Conservation (phyloP, 345 rosid genomes). For the Pistacia vera region DNA sequence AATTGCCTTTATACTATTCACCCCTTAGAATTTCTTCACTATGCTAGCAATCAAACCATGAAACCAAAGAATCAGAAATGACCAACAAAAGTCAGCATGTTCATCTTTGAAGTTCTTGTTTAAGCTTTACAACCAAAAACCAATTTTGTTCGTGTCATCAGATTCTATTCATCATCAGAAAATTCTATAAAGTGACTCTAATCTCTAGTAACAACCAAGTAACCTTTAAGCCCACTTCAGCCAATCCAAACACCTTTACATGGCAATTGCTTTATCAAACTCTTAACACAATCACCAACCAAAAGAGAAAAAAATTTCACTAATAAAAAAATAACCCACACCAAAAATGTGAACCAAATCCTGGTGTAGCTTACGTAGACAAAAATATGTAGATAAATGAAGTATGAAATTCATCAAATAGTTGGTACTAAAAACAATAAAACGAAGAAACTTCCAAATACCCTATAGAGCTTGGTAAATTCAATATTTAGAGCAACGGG, state of each 20-base stretch:
- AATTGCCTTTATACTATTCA: background rate
- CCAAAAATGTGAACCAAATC: background rate
- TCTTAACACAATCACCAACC: background rate
- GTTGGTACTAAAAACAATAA: background rate
- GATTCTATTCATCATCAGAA: background rate
- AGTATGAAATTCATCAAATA: background rate
- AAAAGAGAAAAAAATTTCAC: background rate
- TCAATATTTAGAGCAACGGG: background rate
- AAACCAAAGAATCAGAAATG: background rate
- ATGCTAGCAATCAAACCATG: background rate
- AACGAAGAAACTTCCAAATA: background rate
- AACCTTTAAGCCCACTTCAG: background rate
- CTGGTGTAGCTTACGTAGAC: background rate
- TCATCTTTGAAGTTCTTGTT: background rate
- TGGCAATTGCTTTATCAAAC: background rate
- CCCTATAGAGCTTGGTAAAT: background rate
- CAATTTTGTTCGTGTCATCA: background rate
- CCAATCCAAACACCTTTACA: background rate
- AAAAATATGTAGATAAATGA: too few species aligned
- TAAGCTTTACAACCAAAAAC: background rate
- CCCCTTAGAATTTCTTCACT: background rate
- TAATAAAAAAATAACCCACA: background rate
- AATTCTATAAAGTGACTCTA: background rate
- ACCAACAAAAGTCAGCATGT: background rate
- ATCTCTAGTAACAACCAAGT: background rate